phyloP scores from a whole-genome alignment of 1,139 yeast genomes.

The Lodderomyces margitis region DNA sequence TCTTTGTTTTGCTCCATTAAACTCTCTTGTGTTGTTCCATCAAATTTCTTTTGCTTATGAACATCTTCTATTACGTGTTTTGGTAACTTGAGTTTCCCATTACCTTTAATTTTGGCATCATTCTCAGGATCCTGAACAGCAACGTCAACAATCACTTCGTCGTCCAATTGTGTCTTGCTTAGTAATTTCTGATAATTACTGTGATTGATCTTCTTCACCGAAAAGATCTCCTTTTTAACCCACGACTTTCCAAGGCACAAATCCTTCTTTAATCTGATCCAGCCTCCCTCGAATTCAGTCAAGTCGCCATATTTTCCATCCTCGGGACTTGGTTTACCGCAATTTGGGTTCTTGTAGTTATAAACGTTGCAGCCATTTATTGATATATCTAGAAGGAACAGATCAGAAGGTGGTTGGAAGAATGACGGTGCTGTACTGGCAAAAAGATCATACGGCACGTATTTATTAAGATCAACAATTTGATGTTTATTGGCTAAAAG shows the following conservation, averaged over 20 bases:
- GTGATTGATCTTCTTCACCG: constrained; percentile 30
- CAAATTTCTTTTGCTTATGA: constrained; percentile 25
- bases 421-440: constrained; percentile 29
- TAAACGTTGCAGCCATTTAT: constrained; percentile 31
- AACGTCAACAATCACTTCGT: constrained; percentile 37
- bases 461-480: constrained; percentile 27
- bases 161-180: constrained; percentile 8
- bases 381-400: constrained; percentile 36
- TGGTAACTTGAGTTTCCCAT: constrained; percentile 31
- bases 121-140: constrained; percentile 29
- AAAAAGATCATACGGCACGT: constrained; percentile 23
- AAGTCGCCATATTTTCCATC: constrained; percentile 34
- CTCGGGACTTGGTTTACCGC: constrained; percentile 31
- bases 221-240: constrained; percentile 30
- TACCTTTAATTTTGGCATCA: constrained; percentile 34
- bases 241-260: constrained; percentile 35
- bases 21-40: constrained; percentile 27
- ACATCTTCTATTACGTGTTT: constrained; percentile 28
- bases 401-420: constrained; percentile 41
- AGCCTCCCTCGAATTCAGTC: constrained; percentile 21
- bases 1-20: constrained; percentile 16
- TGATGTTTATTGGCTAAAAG: constrained; percentile 34
- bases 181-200: constrained; percentile 9
- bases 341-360: constrained; percentile 23
- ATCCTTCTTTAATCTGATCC: constrained; percentile 41